phyloP scores from a whole-genome alignment of 2,329 filamentous ascomycete species.

The Diaporthe citrichinensis region DNA sequence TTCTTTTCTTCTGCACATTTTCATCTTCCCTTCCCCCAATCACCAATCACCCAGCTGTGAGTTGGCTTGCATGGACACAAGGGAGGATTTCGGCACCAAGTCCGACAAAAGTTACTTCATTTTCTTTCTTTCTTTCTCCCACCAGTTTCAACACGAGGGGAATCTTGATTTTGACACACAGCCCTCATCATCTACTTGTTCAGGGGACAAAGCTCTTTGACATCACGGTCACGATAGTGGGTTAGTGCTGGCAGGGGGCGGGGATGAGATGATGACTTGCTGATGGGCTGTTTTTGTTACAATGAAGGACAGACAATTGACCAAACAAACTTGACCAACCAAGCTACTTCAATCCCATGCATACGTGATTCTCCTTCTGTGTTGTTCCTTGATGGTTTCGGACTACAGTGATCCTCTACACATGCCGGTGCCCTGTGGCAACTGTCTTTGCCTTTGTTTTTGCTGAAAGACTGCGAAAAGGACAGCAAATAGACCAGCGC shows the following conservation, averaged over 20 bases:
- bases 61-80: conserved; percentile 19
- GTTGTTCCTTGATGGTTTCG: not conserved
- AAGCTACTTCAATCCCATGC: not conserved
- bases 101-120: conserved; percentile 20
- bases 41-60: conserved; percentile 20
- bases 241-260: not conserved
- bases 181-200: conserved; percentile 20
- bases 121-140: conserved; percentile 7
- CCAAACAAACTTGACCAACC: conserved; percentile 13
- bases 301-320: conserved; percentile 9
- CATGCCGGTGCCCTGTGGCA: not conserved
- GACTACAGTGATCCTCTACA: not conserved
- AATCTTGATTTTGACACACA: conserved; percentile 17
- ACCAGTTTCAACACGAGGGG: not conserved
- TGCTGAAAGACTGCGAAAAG: too few species aligned
- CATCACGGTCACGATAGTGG: not conserved
- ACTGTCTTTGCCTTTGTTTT: not conserved
- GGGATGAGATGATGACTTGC: conserved; percentile 1
- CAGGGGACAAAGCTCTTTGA: not conserved
- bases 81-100: conserved; percentile 13
- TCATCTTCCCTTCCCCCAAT: not conserved
- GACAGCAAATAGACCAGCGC: too few species aligned
- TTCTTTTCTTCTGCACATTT: conserved; percentile 3
- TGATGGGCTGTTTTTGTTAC: conserved; percentile 14
- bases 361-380: not conserved